Percentiles rank a stretch among this genome's conserved stretches.
phyloP scores from a whole-genome alignment of 2,329 filamentous ascomycete genomes.

The Trichophyton schoenleinii region DNA sequence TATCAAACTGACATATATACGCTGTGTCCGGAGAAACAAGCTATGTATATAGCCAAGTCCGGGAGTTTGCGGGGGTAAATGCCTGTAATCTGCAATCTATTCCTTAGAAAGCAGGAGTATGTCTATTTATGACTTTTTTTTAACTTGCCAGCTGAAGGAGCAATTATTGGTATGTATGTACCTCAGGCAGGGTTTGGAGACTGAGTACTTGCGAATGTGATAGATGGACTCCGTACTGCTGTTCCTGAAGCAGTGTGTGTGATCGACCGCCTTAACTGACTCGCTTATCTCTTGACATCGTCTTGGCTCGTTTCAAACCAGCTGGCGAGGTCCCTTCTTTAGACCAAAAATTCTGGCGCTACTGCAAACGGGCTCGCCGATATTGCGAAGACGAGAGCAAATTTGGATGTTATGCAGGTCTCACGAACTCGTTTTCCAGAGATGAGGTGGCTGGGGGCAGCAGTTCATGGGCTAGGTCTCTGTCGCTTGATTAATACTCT shows the following conservation, averaged over 20 bases:
- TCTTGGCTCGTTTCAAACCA: not conserved
- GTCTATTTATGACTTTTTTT: not conserved
- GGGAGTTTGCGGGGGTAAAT: not conserved
- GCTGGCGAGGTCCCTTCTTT: not conserved
- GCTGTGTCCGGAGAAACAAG: too few species aligned
- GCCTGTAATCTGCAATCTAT: not conserved
- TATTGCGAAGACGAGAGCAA: not conserved
- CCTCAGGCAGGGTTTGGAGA: not conserved
- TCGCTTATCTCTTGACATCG: conserved; percentile 1
- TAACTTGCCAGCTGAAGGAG: not conserved
- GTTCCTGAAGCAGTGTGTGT: not conserved
- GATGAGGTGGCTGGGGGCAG: not conserved
- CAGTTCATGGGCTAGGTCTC: not conserved
- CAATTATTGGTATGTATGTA: not conserved
- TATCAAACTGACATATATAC: not conserved
- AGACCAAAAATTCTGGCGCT: not conserved
- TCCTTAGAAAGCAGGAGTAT: not conserved
- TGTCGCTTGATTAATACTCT: not conserved
- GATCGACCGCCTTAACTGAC: conserved; percentile 4
- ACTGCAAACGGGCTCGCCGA: not conserved
- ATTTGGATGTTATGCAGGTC: conserved; percentile 1
- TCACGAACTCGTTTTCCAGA: not conserved
- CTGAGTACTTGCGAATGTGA: not conserved
- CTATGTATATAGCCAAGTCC: not conserved
- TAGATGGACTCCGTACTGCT: not conserved